These are phyloP conservation scores for Diplodia scrobiculata DNA, from an alignment of 2,329 filamentous ascomycete genomes.

Conservation along the genomic window DNA sequence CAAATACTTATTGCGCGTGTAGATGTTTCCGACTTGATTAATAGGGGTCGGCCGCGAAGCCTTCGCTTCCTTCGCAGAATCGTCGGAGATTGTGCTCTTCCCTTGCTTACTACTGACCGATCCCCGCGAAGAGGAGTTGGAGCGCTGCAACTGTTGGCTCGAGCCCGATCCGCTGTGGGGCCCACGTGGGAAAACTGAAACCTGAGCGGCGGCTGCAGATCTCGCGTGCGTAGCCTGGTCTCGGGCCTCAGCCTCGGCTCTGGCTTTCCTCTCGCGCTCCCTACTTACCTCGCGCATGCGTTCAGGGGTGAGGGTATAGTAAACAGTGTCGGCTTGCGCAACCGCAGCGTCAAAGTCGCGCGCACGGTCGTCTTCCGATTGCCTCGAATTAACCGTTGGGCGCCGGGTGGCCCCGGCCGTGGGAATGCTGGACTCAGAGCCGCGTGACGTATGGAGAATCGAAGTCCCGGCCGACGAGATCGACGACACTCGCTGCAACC, in stretches of 20 bases:
- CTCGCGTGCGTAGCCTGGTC: constrained; percentile 8
- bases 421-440: constrained; percentile 40
- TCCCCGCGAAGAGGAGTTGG: constrained; percentile 13
- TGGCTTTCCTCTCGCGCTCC: constrained; percentile 36
- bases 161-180: constrained; percentile 38
- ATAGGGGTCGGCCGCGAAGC: constrained; percentile 19
- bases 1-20: constrained; percentile 24
- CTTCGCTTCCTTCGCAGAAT: constrained; percentile 21
- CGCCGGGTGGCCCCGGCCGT: not conserved
- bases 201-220: constrained; percentile 5
- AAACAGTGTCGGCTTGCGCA: constrained; percentile 52
- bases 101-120: constrained; percentile 4
- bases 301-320: constrained; percentile 54
- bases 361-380: constrained; percentile 45
- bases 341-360: constrained; percentile 54
- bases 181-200: constrained; percentile 41
- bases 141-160: constrained; percentile 9
- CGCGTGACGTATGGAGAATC: constrained; percentile 39
- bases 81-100: constrained; percentile 23
- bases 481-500: constrained; percentile 41
- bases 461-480: constrained; percentile 41
- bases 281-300: constrained; percentile 47
- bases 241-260: constrained; percentile 13
- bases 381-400: constrained; percentile 36
- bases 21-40: constrained; percentile 23